Base-by-base conservation (phyloP, 2,329 filamentous ascomycete species). In the Xylariaceae sp. region DNA sequence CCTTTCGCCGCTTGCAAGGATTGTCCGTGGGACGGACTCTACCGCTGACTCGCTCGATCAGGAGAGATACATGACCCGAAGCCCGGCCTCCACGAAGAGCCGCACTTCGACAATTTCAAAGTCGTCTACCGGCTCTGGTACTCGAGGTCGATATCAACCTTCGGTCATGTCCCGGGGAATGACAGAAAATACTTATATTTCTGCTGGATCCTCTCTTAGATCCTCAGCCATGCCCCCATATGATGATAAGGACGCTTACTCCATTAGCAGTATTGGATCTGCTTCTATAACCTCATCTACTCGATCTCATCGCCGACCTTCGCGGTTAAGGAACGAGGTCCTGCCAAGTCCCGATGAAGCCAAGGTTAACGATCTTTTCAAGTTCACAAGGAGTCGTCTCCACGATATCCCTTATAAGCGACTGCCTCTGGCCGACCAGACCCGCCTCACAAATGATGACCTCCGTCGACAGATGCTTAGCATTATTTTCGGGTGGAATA, bases 401-500 rank as follows among this genome's bases (percentile, higher is more conserved):
- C 89, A 85, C 59, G 91, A 96, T 61, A 85, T 97, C 3, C 88
- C 90, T 0, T 96, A 96, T 70, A 87, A 89, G 65, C 85, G 89
- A 46, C 85, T 87, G 0, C 81, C 86, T 14, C 74, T 79, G 1
- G 65, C 80, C 14, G 82, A 88, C 61, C 81, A 85, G 52, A 73
- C 77, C 2, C 81, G 81, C 23, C 74, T 91, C 20, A 90, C 89
- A 2, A 88, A 87, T 58, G 89, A 97, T 64, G 88, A 96, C 63
- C 81, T 97, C 44, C 87, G 93, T 46, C 83, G 83, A 45, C 93
- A 97, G 72, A 97, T 99, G 93, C 81, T 99, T 3, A 90, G 83
- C 64, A 89, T 93, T 5, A 92, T 99, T 1, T 99, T 99, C 72
- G 95, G 95, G 2, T 99, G 95, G 93, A 88, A 93, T 50, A 87